Percentiles rank a stretch among this genome's conserved stretches.
phyloP scores from a whole-genome alignment of 371 early-diverging fungal genomes.

The Mortierella sp. region DNA sequence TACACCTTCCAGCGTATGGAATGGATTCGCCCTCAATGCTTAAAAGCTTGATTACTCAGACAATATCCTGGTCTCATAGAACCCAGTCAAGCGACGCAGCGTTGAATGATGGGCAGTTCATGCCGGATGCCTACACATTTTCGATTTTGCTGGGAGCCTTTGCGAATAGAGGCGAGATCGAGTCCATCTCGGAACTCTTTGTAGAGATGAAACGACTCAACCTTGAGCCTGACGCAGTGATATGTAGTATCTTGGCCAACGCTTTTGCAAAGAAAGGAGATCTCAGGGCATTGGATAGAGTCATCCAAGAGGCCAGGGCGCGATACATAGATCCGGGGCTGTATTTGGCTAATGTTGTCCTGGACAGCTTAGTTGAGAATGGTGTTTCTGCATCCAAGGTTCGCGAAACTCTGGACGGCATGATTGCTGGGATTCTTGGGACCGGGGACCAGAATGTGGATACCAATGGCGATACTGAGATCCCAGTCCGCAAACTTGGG shows the following conservation, averaged over 20 bases:
- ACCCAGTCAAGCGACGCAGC: neutral
- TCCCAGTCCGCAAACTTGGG: slow-evolving; percentile 19
- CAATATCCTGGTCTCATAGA: neutral
- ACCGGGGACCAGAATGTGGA: neutral
- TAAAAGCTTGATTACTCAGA: slow-evolving; percentile 21
- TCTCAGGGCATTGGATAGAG: slow-evolving; percentile 35
- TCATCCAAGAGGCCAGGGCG: slow-evolving; percentile 30
- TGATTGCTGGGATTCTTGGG: slow-evolving; percentile 5
- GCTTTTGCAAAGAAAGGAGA: slow-evolving; percentile 47
- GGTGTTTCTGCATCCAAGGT: slow-evolving; percentile 29
- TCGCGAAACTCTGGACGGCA: slow-evolving; percentile 27
- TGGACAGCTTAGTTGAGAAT: slow-evolving; percentile 57
- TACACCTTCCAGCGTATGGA: slow-evolving; percentile 2
- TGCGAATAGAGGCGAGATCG: slow-evolving; percentile 43
- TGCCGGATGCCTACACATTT: slow-evolving; percentile 41
- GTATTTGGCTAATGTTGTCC: slow-evolving; percentile 71
- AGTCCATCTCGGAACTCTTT: slow-evolving; percentile 46
- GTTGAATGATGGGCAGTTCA: slow-evolving; percentile 13
- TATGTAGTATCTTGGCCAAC: slow-evolving; percentile 42
- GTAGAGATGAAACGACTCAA: slow-evolving; percentile 39
- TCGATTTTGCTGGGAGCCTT: slow-evolving; percentile 44
- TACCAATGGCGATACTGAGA: slow-evolving; percentile 17
- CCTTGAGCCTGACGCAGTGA: slow-evolving; percentile 37
- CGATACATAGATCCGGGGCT: slow-evolving; percentile 77
- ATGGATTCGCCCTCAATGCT: slow-evolving; percentile 21